Base-by-base conservation (phyloP, 2,329 filamentous ascomycete genomes). In the Alternaria gaisen region DNA sequence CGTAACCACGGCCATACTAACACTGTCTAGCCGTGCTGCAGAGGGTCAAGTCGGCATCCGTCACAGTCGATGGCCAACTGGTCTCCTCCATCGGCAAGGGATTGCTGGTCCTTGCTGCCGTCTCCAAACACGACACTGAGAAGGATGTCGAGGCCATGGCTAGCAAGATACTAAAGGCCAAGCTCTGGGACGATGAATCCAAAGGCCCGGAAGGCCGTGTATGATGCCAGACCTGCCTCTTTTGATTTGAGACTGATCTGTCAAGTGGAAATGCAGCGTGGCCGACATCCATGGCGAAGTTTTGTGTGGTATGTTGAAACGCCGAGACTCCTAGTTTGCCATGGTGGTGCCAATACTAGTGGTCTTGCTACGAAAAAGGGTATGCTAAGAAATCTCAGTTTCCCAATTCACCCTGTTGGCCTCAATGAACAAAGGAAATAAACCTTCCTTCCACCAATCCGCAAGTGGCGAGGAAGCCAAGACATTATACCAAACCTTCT, bases 381-480 rank as follows among this genome's bases (percentile, higher is more conserved):
- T 38, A 58, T 32, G 57, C 65, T 77, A 16, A 74, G 28, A 1
- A 10, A n/a, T 7, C 10, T 16, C 74, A 96, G 94, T 99, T 46
- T 98, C 95, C 14, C 95, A 99, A 80, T 99, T 99, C 76, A 99
- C 95, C 3, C 86, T 99, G 10, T 86, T 97, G 51, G 96, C 93
- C 47, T 91, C 90, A 46, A 94, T 94, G n/a, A 97, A 94, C 76
- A 98, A 98, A 80, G 94, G 94, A 64, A 94, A 89, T 75, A 98
- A 97, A 79, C 96, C 95, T 34, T 91, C 96, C 77, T 99, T 99
- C 72, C 94, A 97, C 77, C 91, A 91, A 12, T 94, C 95, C 6
- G 90, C 94, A 63, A 87, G 87, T 48, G 90, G 90, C 4, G 88
- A 91, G 11, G 88, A 94, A 58, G 95, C 94, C 24, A 91, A 88